A percentile compares a stretch with the other conserved stretches of the same genome.
Conservation (phyloP, 345 rosid genomes). For the Pistacia vera region DNA sequence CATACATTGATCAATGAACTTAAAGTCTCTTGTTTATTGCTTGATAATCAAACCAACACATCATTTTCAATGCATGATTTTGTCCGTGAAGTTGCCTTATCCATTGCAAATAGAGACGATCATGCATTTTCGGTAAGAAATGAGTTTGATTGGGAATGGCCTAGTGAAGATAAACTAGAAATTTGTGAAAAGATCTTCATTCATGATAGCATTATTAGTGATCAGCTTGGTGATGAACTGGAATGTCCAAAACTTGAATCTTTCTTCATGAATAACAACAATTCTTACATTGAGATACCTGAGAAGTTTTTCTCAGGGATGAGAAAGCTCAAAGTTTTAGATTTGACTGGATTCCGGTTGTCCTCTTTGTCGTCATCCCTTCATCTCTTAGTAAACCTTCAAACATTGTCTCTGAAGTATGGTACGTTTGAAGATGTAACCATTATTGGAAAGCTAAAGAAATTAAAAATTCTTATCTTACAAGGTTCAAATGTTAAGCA, state of each 20-base stretch:
- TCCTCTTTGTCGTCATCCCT: slow-evolving; percentile 13
- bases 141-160: background rate
- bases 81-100: slow-evolving; percentile 24
- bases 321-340: slow-evolving; percentile 26
- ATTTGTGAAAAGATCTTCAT: background rate
- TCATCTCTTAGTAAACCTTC: background rate
- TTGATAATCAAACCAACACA: background rate
- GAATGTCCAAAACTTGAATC: slow-evolving; percentile 21
- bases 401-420: slow-evolving; percentile 15
- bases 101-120: slow-evolving; percentile 10
- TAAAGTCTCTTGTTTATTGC: slow-evolving; percentile 26
- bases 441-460: background rate
- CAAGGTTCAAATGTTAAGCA: background rate
- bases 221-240: background rate
- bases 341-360: background rate
- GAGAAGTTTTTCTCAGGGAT: slow-evolving; percentile 11
- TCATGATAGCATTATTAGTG: background rate
- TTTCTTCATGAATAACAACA: rapidly evolving
- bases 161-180: background rate
- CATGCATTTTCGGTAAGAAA: background rate
- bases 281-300: background rate
- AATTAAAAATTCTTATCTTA: slow-evolving; percentile 23
- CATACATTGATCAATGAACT: slow-evolving; percentile 17
- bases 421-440: background rate
- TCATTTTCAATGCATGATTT: slow-evolving; percentile 16